Evolutionary conservation across 257 asterid species (phyloP), one percentile per base, ranked within the genome.

Genomic region (Petunia axillaris): DNA sequence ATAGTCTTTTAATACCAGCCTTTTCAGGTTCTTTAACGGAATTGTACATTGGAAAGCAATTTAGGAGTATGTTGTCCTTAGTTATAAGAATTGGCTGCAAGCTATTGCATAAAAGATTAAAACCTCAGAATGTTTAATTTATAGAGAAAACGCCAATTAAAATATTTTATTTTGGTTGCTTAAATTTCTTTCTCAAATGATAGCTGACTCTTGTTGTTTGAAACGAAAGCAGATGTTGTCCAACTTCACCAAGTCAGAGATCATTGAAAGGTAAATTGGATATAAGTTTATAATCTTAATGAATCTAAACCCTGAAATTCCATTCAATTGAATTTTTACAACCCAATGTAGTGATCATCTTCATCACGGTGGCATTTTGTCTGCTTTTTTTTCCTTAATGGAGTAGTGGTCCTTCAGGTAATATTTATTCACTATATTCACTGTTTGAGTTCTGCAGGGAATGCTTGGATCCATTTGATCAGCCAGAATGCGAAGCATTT

Each of bases 401-500:
- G 25, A 59, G 58, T 37, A 53, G n/a, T 46, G 16, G 5, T 70
- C 41, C 76, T 70, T 70, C 77, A 10, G 59, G 10, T 10, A 44
- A 48, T 46, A 10, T 58, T 16, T 71, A 16, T 46, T 25, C 48
- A 25, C 10, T 44, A 71, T 48, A 70, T 11, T 35, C 10, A 48
- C 77, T 48, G 35, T 50, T 71, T 71, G 77, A 25, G 60, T 71
- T 79, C 67, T 88, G 85, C 80, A 93, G 98, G 68, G 99, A 95
- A 86, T 95, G 93, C 75, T 79, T 90, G 89, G 97, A 93, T 85
- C 99, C 99, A 48, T 95, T 95, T 74, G 96, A 92, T 67, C 88
- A 89, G 77, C 99, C 99, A 48, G 99, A 95, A 88, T 91, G 96
- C 79, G 98, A 95, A 85, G 99, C 98, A 54, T 82, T 84, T 74